These are phyloP conservation scores for Polygonum maritimum DNA, from an alignment of 148 eudicot genomes.

Conservation along the genomic window DNA sequence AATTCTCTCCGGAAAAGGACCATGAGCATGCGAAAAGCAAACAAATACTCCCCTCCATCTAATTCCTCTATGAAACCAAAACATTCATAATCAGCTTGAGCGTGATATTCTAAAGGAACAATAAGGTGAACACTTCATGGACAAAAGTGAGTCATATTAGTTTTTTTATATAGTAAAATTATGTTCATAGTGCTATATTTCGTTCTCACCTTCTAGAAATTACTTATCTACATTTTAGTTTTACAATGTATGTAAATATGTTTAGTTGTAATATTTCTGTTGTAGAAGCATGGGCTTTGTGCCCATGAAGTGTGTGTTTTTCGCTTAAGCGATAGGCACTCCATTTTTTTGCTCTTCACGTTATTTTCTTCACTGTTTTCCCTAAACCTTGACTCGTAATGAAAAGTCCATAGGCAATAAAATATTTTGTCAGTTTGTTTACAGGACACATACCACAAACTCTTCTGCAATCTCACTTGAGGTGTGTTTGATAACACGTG, in stretches of 20 bases:
- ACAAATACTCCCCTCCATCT: conserved; percentile 91
- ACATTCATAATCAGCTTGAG: background rate
- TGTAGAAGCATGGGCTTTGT: too few species aligned
- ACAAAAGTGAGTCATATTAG: too few species aligned
- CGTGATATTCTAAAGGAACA: background rate
- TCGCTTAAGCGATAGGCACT: too few species aligned
- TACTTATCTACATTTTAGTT: too few species aligned
- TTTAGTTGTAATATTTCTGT: too few species aligned
- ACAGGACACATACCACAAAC: background rate
- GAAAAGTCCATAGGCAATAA: background rate
- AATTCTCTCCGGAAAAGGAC: conserved; percentile 91
- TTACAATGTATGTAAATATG: too few species aligned
- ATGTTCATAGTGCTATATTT: too few species aligned
- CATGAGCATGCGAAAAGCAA: conserved; percentile 98
- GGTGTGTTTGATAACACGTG: background rate
- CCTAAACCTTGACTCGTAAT: background rate
- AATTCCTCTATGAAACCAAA: conserved; percentile 57
- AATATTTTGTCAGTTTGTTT: background rate
- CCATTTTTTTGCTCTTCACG: too few species aligned
- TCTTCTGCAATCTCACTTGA: background rate
- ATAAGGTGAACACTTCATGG: background rate
- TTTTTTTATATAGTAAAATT: too few species aligned
- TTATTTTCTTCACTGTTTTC: too few species aligned
- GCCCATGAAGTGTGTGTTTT: too few species aligned
- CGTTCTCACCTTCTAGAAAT: too few species aligned